Base-by-base conservation (phyloP, 2,329 filamentous ascomycete genomes). In the Arthrobotrys sphaeroides region DNA sequence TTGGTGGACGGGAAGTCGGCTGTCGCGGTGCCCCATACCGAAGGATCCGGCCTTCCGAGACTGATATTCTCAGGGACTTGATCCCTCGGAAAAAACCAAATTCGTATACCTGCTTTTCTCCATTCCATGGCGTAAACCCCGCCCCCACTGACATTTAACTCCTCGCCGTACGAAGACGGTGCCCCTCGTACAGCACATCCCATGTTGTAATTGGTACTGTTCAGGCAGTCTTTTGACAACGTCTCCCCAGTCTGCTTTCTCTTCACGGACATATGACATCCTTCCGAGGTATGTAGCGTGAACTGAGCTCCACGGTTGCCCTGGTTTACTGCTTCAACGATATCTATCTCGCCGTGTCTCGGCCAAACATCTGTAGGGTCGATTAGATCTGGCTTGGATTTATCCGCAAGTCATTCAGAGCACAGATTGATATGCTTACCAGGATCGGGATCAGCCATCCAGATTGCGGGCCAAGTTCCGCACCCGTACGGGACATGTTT, bases 11-110 rank as follows among this genome's bases (percentile, higher is more conserved):
- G 55, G 83, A 96, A 97, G 33, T 85, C 85, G 7, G 91, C 91
- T 0, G 87, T 81, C 0, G 94, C 91, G 0, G 82, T 83, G 10
- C 89, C 90, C 90, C 93, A 96, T n/a, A 80, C 82, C 1, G 83
- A 81, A 0, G 92, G 90, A 77, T 92, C 84, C 0, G 93, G 92
- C 3, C 79, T 84, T 20, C 86, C 87, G 16, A 84, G 82, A 1
- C 83, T 80, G 74, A 92, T 88, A 81, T 94, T 89, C 2, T 82
- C 79, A 0, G 91, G 92, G 72, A 94, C 87, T 12, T 81, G 81
- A 77, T 82, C 82, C n/a, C 91, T 90, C 0, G 89, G 85, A 83
- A 96, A 97, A 86, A 92, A 94, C 88, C 89, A 97, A 78, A 96
- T 86, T 42, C 86, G 86, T 82, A 98, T 95, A 77, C 85, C 85